Conservation (phyloP, 352 stramenopile genomes). For the Globisporangium acanthophoron region DNA sequence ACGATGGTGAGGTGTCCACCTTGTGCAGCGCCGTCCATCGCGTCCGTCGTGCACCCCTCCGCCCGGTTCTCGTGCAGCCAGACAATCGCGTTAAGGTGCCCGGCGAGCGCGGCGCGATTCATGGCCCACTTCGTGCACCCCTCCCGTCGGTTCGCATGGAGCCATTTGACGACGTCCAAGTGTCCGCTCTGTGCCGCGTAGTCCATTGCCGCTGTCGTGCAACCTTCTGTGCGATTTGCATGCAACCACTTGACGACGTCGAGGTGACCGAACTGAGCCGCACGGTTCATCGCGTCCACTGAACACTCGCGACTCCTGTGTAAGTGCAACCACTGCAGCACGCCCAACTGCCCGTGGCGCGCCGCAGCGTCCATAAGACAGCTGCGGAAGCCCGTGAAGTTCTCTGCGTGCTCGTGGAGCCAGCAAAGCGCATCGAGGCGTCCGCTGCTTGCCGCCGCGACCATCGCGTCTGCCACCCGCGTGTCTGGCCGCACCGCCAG, state of each 20-base stretch:
- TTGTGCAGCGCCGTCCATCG: conserved; percentile 3
- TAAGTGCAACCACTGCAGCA: conserved; percentile 6
- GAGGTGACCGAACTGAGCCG: conserved; percentile 7
- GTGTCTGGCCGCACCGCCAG: conserved; percentile 2
- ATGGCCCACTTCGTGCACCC: conserved; percentile 10
- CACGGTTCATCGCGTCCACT: conserved; percentile 7
- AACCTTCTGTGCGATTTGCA: background rate
- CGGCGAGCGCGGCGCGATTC: conserved; percentile 2
- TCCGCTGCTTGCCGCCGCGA: background rate
- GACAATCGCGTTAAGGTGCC: conserved; percentile 1
- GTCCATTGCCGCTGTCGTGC: conserved; percentile 5
- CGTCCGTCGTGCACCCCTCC: conserved; percentile 3
- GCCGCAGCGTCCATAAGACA: conserved; percentile 6
- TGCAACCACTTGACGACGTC: conserved; percentile 5
- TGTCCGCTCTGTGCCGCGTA: conserved; percentile 2
- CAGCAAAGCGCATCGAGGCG: conserved; percentile 2
- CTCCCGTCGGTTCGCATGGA: conserved; percentile 4
- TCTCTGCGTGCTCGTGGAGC: conserved; percentile 7
- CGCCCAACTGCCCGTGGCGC: background rate
- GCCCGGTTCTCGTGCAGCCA: conserved; percentile 7
- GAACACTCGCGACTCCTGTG: conserved; percentile 3
- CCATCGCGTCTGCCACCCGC: conserved; percentile 4
- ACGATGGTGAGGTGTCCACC: conserved; percentile 1
- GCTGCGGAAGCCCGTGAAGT: background rate
- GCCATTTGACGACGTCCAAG: conserved; percentile 2